Percentiles rank a stretch among this genome's conserved stretches.
Conservation (phyloP, 176 grass and related monocot genomes). For the Aegilops speltoides region DNA sequence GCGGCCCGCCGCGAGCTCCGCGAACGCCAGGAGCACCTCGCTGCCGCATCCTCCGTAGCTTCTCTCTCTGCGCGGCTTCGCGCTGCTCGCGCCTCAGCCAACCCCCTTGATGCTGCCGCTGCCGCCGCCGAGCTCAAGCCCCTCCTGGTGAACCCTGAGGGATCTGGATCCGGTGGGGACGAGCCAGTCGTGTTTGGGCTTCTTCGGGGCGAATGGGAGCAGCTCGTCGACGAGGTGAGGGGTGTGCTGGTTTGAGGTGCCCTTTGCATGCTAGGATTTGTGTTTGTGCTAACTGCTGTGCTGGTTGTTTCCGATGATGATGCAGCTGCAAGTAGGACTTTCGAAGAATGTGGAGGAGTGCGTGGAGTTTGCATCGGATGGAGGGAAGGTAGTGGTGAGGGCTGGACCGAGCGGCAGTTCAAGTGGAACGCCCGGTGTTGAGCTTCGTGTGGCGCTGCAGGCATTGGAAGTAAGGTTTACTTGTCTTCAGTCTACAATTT, state of each 20-base stretch:
- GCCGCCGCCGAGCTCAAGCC: constrained; percentile 52
- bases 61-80: constrained; percentile 47
- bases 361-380: constrained; percentile 58
- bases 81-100: constrained; percentile 54
- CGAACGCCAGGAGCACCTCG: constrained; percentile 73
- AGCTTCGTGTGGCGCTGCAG: constrained; percentile 58
- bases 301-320: constrained; percentile 24
- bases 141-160: constrained; percentile 27
- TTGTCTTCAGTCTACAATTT: not conserved
- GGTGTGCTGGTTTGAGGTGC: not conserved
- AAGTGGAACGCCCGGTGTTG: constrained; percentile 14
- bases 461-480: constrained; percentile 73
- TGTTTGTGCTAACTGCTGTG: constrained; percentile 27
- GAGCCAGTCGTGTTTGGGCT: constrained; percentile 69
- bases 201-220: constrained; percentile 69
- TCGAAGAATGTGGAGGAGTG: constrained; percentile 55
- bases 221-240: constrained; percentile 73
- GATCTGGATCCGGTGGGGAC: constrained; percentile 31
- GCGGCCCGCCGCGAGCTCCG: constrained; percentile 55
- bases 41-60: constrained; percentile 45
- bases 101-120: constrained; percentile 47
- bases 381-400: constrained; percentile 58
- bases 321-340: constrained; percentile 73
- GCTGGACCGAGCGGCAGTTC: constrained; percentile 20
- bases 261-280: constrained; percentile 25